phyloP scores from a whole-genome alignment of 192 early-diverging fungal genomes.

The Geosiphon pyriformis region DNA sequence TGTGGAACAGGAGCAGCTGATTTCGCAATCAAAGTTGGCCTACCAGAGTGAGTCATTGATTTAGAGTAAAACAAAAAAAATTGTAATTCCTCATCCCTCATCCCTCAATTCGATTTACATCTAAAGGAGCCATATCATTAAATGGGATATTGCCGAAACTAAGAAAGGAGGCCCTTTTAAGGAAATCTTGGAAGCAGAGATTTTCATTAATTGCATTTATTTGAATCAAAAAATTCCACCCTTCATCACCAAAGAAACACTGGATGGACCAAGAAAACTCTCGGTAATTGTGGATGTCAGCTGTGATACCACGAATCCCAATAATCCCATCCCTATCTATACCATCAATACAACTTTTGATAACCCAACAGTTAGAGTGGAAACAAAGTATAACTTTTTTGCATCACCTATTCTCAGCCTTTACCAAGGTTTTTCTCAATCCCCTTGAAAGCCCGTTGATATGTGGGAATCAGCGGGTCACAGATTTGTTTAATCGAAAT shows the following conservation, averaged over 20 bases:
- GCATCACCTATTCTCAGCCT: no score
- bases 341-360: conserved; percentile 90
- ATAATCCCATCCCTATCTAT: conserved; percentile 97
- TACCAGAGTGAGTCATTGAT: conserved; percentile 55
- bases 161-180: conserved; percentile 86
- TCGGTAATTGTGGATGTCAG: conserved; percentile 89
- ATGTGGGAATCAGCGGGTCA: no score
- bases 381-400: conserved; percentile 38
- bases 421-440: no score
- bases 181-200: conserved; percentile 81
- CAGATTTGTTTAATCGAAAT: no score
- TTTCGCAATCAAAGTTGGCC: conserved; percentile 73
- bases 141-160: conserved; percentile 97
- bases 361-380: conserved; percentile 73
- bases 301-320: conserved; percentile 96
- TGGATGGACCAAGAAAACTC: conserved; percentile 64
- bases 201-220: conserved; percentile 99
- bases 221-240: conserved; percentile 88
- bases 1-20: conserved; percentile 89
- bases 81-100: no score
- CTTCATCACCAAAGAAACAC: conserved; percentile 81
- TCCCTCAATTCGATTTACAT: no score
- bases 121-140: conserved; percentile 65
- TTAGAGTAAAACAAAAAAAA: no score
- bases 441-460: no score